phyloP scores from a whole-genome alignment of 2,329 filamentous ascomycete genomes.

The Hymenotorrendiella dingleyae region DNA sequence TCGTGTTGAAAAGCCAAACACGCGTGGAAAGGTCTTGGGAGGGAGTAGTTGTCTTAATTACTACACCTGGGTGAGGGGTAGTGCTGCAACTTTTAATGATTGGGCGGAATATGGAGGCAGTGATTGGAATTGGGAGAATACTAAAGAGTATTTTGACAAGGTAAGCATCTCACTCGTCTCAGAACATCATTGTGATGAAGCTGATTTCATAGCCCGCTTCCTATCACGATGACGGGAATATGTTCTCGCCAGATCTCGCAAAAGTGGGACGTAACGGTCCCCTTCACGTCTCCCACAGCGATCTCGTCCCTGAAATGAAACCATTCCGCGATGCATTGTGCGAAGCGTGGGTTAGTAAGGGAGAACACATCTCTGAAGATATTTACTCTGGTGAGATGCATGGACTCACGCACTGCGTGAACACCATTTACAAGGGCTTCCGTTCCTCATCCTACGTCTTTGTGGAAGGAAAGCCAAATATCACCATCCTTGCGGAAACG shows the following conservation, averaged over 20 bases:
- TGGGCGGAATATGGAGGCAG: slow-evolving; percentile 41
- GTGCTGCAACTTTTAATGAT: slow-evolving; percentile 48
- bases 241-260: slow-evolving; percentile 39
- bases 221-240: slow-evolving; percentile 48
- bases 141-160: slow-evolving; percentile 48
- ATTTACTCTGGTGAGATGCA: slow-evolving; percentile 50
- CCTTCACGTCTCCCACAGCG: slow-evolving; percentile 47
- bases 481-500: slow-evolving; percentile 43
- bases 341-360: slow-evolving; percentile 48
- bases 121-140: slow-evolving; percentile 51
- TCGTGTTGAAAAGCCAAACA: slow-evolving; percentile 58
- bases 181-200: background rate
- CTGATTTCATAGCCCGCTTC: slow-evolving; percentile 34
- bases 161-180: background rate
- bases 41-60: slow-evolving; percentile 57
- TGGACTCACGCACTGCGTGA: slow-evolving; percentile 47
- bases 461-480: slow-evolving; percentile 47
- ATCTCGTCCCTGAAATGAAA: slow-evolving; percentile 45
- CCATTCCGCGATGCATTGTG: slow-evolving; percentile 45
- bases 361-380: slow-evolving; percentile 44
- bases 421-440: slow-evolving; percentile 52
- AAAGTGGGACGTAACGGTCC: slow-evolving; percentile 48
- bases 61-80: slow-evolving; percentile 57
- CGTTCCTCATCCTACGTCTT: slow-evolving; percentile 47
- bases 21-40: slow-evolving; percentile 33